Conservation (phyloP, 2,329 filamentous ascomycete species). For the Teratosphaeria viscida region DNA sequence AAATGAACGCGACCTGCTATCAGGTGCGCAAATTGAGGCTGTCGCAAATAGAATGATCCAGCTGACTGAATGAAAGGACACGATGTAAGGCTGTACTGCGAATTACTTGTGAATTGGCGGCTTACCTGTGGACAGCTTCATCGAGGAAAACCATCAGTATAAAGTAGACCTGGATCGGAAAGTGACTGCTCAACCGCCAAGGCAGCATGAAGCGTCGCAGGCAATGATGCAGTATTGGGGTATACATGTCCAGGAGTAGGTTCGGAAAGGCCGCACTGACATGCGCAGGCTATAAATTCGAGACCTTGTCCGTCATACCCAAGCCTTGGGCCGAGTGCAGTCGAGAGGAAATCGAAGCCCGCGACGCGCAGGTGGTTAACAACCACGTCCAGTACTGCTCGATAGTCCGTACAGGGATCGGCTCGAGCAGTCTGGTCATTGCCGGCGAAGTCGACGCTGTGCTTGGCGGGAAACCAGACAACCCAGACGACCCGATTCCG, state of each 20-base stretch:
- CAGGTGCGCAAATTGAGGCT: slow-evolving; percentile 49
- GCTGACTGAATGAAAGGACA: slow-evolving; percentile 36
- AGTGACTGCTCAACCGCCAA: slow-evolving; percentile 33
- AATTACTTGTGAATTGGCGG: not conserved
- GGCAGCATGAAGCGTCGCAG: slow-evolving; percentile 50
- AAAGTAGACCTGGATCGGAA: slow-evolving; percentile 53
- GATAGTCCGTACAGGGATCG: slow-evolving; percentile 79
- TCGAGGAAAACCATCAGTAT: slow-evolving; percentile 78
- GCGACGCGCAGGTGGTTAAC: slow-evolving; percentile 62
- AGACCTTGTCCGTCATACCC: slow-evolving; percentile 69
- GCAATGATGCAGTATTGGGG: slow-evolving; percentile 92
- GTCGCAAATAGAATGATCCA: not conserved
- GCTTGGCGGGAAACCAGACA: slow-evolving; percentile 68
- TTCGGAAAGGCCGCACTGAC: not conserved
- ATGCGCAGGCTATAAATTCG: slow-evolving; percentile 81
- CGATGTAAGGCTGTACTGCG: slow-evolving; percentile 35
- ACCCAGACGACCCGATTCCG: slow-evolving; percentile 58
- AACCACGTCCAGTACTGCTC: slow-evolving; percentile 96
- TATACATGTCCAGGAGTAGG: slow-evolving; percentile 26
- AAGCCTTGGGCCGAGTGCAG: slow-evolving; percentile 61
- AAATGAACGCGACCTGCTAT: slow-evolving; percentile 90
- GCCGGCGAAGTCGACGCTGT: slow-evolving; percentile 93
- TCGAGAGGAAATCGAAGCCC: slow-evolving; percentile 66
- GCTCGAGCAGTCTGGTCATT: slow-evolving; percentile 61
- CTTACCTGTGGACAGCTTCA: slow-evolving; percentile 51